Evolutionary conservation across 345 rosid genomes (phyloP).

Genomic region (Euclidium syriacum): DNA sequence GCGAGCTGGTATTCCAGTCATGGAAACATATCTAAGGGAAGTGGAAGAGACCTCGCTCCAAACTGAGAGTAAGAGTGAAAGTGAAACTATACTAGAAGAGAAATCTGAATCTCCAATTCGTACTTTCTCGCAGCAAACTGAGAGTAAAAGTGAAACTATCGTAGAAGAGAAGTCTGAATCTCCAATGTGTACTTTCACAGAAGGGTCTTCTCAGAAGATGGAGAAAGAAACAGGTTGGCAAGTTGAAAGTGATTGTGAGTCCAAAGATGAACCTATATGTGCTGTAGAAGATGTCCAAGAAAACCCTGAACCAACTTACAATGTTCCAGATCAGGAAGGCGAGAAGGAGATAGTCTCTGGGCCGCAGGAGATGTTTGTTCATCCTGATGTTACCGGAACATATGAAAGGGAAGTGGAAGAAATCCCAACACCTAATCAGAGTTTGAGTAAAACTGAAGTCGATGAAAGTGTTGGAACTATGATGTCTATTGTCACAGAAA

Average conservation of each 20-base stretch:
- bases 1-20: conserved; percentile 24
- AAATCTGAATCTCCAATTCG: conserved; percentile 14
- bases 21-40: conserved; percentile 26
- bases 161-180: conserved; percentile 21
- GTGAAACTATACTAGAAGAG: conserved; percentile 15
- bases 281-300: conserved; percentile 14
- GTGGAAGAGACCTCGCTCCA: conserved; percentile 34
- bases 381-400: conserved; percentile 23
- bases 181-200: conserved; percentile 1
- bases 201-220: conserved; percentile 10
- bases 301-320: conserved; percentile 23
- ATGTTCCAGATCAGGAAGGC: conserved; percentile 34
- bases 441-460: not conserved
- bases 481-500: conserved; percentile 20
- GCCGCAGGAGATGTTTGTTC: conserved; percentile 24
- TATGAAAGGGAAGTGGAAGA: conserved; percentile 32
- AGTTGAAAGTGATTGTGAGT: conserved; percentile 6
- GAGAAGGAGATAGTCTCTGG: conserved; percentile 20
- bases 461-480: conserved; percentile 24
- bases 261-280: conserved; percentile 16
- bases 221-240: conserved; percentile 16
- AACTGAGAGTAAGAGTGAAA: conserved; percentile 22
- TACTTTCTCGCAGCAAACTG: conserved; percentile 27
- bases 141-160: conserved; percentile 12
- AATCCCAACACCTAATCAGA: conserved; percentile 32